Percentiles rank a stretch among this genome's conserved stretches.
Evolutionary conservation across 1,284 basidiomycete species (phyloP).

Genomic region (Ustilago sp.): DNA sequence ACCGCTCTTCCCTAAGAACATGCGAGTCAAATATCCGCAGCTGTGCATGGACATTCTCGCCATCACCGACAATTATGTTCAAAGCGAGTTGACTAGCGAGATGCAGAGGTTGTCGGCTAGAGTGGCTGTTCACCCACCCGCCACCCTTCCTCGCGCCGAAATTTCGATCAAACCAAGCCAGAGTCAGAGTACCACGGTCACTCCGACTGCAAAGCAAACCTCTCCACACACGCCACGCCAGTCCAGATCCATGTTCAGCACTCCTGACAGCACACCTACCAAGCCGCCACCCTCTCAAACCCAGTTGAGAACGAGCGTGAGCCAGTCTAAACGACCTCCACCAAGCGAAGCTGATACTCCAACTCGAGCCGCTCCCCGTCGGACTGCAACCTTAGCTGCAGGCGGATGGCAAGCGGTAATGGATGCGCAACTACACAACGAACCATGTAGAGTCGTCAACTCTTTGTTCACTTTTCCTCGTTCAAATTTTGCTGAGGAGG

Average conservation of each 20-base stretch:
- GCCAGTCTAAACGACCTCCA: not conserved
- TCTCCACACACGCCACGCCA: conserved; percentile 1
- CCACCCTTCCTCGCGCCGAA: not conserved
- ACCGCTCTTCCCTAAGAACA: not conserved
- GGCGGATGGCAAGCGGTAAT: not conserved
- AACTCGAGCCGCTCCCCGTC: not conserved
- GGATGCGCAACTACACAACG: not conserved
- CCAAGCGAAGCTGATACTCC: not conserved
- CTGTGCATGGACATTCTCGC: conserved; percentile 18
- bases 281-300: not conserved
- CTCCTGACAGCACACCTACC: not conserved
- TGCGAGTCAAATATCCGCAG: not conserved
- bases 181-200: not conserved
- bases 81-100: conserved; percentile 6
- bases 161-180: not conserved
- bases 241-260: not conserved
- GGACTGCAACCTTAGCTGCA: not conserved
- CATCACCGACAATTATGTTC: conserved; percentile 11
- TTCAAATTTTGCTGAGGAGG: not conserved
- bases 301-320: not conserved
- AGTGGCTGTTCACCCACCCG: conserved; percentile 4
- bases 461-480: not conserved
- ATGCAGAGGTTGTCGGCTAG: conserved; percentile 21
- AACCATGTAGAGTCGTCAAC: not conserved
- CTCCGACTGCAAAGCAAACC: not conserved